Evolutionary conservation across 2,329 filamentous ascomycete species (phyloP).

Genomic region (Chaetomium sp.): DNA sequence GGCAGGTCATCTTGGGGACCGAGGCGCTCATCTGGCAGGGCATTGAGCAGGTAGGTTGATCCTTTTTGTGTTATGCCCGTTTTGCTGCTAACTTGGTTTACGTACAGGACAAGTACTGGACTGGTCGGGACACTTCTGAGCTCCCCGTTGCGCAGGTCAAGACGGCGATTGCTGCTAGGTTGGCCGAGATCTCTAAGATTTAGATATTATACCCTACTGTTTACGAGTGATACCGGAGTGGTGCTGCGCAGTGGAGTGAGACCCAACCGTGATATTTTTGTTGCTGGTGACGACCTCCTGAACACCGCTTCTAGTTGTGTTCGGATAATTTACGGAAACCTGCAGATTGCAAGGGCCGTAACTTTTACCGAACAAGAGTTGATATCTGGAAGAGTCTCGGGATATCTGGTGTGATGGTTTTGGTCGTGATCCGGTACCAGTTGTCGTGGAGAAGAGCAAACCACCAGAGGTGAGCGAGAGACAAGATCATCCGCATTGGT

Average conservation of each 20-base stretch:
- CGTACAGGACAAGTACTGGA: slow-evolving; percentile 59
- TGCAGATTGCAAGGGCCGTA: background rate
- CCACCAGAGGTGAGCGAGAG: background rate
- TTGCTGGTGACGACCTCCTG: background rate
- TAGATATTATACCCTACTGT: slow-evolving; percentile 20
- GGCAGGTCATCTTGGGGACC: slow-evolving; percentile 74
- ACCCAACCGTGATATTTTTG: background rate
- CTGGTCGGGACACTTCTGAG: slow-evolving; percentile 59
- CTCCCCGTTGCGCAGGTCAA: slow-evolving; percentile 64
- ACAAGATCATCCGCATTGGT: background rate
- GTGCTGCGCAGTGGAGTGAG: background rate
- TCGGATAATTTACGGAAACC: background rate
- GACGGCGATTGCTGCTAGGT: slow-evolving; percentile 49
- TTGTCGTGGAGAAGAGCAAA: background rate
- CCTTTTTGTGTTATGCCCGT: no score
- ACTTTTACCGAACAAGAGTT: background rate
- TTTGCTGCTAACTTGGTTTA: slow-evolving; percentile 18
- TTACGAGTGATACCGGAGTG: background rate
- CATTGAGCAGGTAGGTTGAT: slow-evolving; percentile 58
- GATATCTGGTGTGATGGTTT: background rate
- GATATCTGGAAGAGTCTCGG: background rate
- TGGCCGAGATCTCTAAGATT: slow-evolving; percentile 42
- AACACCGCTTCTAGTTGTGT: background rate
- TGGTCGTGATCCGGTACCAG: background rate
- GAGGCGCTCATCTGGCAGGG: slow-evolving; percentile 80